A percentile compares a stretch with the other conserved stretches of the same genome.
Conservation (phyloP, 768 basidiomycete species). For the Cubamyces sp. region DNA sequence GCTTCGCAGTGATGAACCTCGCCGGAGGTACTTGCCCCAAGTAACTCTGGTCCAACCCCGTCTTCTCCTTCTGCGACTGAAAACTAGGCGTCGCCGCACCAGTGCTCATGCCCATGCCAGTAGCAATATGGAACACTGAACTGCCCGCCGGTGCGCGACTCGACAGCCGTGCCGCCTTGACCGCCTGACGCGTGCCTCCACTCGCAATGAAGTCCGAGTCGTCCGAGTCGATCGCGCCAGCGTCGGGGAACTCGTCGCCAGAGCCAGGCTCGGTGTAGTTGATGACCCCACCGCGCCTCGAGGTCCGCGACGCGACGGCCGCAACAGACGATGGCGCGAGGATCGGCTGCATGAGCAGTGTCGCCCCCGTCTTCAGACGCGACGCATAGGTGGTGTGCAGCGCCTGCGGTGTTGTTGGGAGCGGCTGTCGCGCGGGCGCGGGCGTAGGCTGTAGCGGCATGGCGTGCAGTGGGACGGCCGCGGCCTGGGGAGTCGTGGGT, state of each 20-base stretch:
- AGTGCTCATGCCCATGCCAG: conserved; percentile 30
- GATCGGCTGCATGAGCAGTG: conserved; percentile 90
- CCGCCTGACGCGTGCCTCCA: conserved; percentile 59
- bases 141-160: conserved; percentile 40
- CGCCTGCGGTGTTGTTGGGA: conserved; percentile 71
- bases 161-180: conserved; percentile 38
- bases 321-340: conserved; percentile 39
- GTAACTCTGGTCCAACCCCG: conserved; percentile 85
- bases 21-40: conserved; percentile 84
- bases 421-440: conserved; percentile 48
- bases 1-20: conserved; percentile 68
- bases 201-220: conserved; percentile 82
- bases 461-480: conserved; percentile 32
- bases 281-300: conserved; percentile 67
- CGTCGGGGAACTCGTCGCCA: conserved; percentile 80
- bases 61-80: conserved; percentile 43
- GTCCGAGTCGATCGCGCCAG: conserved; percentile 81
- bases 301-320: conserved; percentile 43
- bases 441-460: conserved; percentile 28
- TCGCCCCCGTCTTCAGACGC: conserved; percentile 87
- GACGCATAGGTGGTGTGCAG: conserved; percentile 83
- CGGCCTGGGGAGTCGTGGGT: conserved; percentile 29
- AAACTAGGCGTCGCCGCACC: conserved; percentile 40
- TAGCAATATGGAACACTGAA: conserved; percentile 57
- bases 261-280: conserved; percentile 90